These are phyloP conservation scores for Apiospora kogelbergensis DNA, from an alignment of 2,329 filamentous ascomycete species.

Conservation along the genomic window DNA sequence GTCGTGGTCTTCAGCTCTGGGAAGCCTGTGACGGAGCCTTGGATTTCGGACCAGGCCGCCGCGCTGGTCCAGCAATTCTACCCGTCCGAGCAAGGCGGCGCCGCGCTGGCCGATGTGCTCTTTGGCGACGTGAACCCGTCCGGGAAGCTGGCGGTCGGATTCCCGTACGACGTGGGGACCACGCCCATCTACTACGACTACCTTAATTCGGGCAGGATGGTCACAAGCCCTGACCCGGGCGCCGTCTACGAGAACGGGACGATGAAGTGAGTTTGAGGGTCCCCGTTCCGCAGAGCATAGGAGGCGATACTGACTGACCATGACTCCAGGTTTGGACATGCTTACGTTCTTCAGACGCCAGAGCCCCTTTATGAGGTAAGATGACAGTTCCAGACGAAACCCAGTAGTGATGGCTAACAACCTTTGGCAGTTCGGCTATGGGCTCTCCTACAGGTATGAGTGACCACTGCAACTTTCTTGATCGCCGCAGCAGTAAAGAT, in stretches of 20 bases:
- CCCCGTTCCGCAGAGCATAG: neutral
- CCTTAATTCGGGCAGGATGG: constrained; percentile 62
- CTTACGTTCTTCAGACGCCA: constrained; percentile 63
- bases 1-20: constrained; percentile 68
- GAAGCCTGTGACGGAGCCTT: constrained; percentile 71
- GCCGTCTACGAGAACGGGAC: constrained; percentile 56
- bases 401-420: neutral
- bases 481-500: too few relatives aligned
- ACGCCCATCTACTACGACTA: constrained; percentile 73
- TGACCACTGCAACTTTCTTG: neutral
- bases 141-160: constrained; percentile 65
- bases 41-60: constrained; percentile 65
- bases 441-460: constrained; percentile 53
- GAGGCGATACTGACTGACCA: neutral
- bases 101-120: constrained; percentile 65
- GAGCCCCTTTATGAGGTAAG: constrained; percentile 53
- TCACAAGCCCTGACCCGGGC: constrained; percentile 48
- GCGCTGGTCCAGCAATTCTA: constrained; percentile 76
- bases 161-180: constrained; percentile 66
- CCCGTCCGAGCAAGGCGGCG: constrained; percentile 66
- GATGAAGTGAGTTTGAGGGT: constrained; percentile 34
- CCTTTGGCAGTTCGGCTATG: constrained; percentile 59
- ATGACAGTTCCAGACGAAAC: neutral
- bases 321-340: constrained; percentile 53
- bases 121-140: constrained; percentile 66